Evolutionary conservation across 2,329 filamentous ascomycete genomes (phyloP).

Genomic region (Pyrenochaeta sp.): DNA sequence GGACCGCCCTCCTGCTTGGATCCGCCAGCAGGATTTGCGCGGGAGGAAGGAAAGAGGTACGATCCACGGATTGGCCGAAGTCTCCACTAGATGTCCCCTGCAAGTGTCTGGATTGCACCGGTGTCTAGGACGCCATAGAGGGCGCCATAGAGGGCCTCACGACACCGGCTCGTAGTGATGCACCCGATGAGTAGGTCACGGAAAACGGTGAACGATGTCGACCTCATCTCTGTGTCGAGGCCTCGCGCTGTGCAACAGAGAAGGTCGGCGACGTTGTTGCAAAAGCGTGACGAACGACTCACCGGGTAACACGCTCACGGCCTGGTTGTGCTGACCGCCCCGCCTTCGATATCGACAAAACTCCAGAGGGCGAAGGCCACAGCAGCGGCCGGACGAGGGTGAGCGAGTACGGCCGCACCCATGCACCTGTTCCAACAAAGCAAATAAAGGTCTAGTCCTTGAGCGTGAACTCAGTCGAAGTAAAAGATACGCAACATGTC

Average conservation of each 20-base stretch:
- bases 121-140: slow-evolving; percentile 6
- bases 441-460: slow-evolving; percentile 1
- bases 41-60: slow-evolving; percentile 26
- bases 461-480: not conserved
- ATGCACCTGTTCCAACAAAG: slow-evolving; percentile 2
- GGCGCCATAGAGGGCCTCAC: slow-evolving; percentile 5
- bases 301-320: slow-evolving; percentile 19
- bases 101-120: slow-evolving; percentile 17
- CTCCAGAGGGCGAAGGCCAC: slow-evolving; percentile 17
- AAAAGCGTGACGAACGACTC: slow-evolving; percentile 26
- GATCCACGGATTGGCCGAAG: slow-evolving; percentile 23
- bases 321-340: slow-evolving; percentile 22
- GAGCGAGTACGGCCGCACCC: slow-evolving; percentile 19
- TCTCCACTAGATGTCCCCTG: slow-evolving; percentile 24
- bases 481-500: not conserved
- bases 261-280: slow-evolving; percentile 39
- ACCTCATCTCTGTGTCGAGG: slow-evolving; percentile 19
- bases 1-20: slow-evolving; percentile 19
- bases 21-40: slow-evolving; percentile 29
- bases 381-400: slow-evolving; percentile 23
- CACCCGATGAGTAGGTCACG: slow-evolving; percentile 38
- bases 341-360: slow-evolving; percentile 22
- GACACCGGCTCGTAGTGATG: slow-evolving; percentile 4
- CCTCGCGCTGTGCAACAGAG: slow-evolving; percentile 30
- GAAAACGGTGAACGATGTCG: slow-evolving; percentile 29